Percentiles rank a stretch among this genome's conserved stretches.
phyloP scores from a whole-genome alignment of 176 grass and related monocot species.

The Aegilops sharonensis region DNA sequence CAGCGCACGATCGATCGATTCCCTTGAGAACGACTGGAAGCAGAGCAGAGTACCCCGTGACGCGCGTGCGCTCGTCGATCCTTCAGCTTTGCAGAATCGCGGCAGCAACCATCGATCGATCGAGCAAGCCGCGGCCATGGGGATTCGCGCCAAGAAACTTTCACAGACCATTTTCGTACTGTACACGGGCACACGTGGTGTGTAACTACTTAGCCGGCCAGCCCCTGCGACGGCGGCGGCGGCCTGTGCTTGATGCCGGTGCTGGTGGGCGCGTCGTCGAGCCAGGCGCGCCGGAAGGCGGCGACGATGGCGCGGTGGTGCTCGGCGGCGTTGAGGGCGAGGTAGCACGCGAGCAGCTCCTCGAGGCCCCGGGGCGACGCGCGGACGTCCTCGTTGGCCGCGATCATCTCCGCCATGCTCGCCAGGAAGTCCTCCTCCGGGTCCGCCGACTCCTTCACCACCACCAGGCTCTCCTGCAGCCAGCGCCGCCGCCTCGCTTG shows the following conservation, averaged over 20 bases:
- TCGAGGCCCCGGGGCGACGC: slow-evolving; percentile 41
- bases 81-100: neutral
- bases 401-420: slow-evolving; percentile 81
- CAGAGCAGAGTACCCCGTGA: neutral
- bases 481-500: slow-evolving; percentile 3
- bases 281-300: slow-evolving; percentile 68
- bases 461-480: slow-evolving; percentile 53
- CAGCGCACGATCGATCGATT: neutral
- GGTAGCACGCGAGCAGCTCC: slow-evolving; percentile 78
- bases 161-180: neutral
- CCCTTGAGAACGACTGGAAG: neutral
- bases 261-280: neutral
- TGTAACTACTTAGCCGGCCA: neutral
- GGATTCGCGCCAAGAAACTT: neutral
- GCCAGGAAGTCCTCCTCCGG: slow-evolving; percentile 76
- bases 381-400: slow-evolving; percentile 45
- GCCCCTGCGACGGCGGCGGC: neutral
- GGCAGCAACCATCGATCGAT: neutral
- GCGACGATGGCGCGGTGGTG: slow-evolving; percentile 73
- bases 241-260: neutral
- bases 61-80: neutral
- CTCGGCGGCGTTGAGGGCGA: slow-evolving; percentile 65
- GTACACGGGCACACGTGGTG: neutral
- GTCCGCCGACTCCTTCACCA: slow-evolving; percentile 65
- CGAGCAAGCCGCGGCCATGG: neutral